Evolutionary conservation across 805 yeast genomes (phyloP).

Genomic region (Ascoidea tarda): DNA sequence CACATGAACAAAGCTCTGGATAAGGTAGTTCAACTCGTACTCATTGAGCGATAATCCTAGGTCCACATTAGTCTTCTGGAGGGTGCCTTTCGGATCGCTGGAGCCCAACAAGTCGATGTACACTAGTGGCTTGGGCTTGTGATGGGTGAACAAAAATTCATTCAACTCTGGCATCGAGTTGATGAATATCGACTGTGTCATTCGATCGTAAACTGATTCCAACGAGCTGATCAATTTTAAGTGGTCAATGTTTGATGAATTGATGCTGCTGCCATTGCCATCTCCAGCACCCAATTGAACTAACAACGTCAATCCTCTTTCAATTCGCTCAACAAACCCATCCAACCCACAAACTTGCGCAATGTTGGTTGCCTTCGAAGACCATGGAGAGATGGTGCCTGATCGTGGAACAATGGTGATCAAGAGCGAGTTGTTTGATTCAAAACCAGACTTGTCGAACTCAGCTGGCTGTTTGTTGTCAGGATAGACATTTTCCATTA

Average conservation of each 20-base stretch:
- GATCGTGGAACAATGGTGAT: constrained; percentile 78
- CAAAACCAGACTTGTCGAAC: constrained; percentile 17
- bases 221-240: constrained; percentile 17
- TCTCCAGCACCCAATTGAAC: constrained; percentile 53
- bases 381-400: constrained; percentile 98
- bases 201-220: constrained; percentile 73
- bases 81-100: constrained; percentile 33
- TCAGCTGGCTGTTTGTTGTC: constrained; percentile 12
- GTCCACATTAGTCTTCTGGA: constrained; percentile 63
- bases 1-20: constrained; percentile 63
- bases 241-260: background rate
- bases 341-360: constrained; percentile 76
- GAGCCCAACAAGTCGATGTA: constrained; percentile 47
- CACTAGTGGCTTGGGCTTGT: constrained; percentile 72
- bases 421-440: constrained; percentile 31
- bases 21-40: constrained; percentile 84
- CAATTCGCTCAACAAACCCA: constrained; percentile 64
- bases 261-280: constrained; percentile 21
- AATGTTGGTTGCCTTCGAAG: constrained; percentile 95
- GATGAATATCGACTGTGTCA: constrained; percentile 70
- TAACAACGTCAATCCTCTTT: constrained; percentile 74
- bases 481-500: constrained; percentile 3
- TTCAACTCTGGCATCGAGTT: constrained; percentile 47
- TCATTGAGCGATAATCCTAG: constrained; percentile 90
- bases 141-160: constrained; percentile 60